A percentile compares a stretch with the other conserved stretches of the same genome.
These are phyloP conservation scores for Ogataea allantospora DNA, from an alignment of 805 yeast species.

Conservation along the genomic window DNA sequence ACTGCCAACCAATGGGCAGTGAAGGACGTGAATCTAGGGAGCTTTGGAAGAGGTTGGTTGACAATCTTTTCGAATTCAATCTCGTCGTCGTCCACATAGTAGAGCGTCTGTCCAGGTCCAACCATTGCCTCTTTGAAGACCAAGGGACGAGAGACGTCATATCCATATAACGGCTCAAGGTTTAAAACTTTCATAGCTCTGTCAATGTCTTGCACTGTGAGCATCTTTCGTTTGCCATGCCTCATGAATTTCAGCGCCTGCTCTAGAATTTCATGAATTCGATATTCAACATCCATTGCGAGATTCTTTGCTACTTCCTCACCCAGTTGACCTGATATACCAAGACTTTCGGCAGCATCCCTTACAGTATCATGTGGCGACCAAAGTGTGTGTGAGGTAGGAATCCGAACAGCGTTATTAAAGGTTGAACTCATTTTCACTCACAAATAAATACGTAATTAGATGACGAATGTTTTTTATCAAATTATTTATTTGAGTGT, in stretches of 20 bases:
- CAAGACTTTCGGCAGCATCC: conserved; percentile 92
- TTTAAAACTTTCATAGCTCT: conserved; percentile 81
- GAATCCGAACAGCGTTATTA: conserved; percentile 39
- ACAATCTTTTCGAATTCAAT: conserved; percentile 91
- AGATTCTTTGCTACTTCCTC: conserved; percentile 92
- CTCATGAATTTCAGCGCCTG: conserved; percentile 96
- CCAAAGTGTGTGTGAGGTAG: conserved; percentile 89
- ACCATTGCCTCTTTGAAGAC: conserved; percentile 84
- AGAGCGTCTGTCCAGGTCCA: conserved; percentile 90
- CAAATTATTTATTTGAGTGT: too few species aligned
- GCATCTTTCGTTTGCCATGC: conserved; percentile 80
- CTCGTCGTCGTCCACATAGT: conserved; percentile 88
- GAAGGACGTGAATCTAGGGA: conserved; percentile 87
- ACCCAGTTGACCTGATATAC: conserved; percentile 63
- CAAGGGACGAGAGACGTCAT: conserved; percentile 67
- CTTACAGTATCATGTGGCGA: conserved; percentile 95
- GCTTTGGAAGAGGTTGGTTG: conserved; percentile 91
- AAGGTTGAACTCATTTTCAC: conserved; percentile 6
- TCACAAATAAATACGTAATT: background rate
- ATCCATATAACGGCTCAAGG: conserved; percentile 92
- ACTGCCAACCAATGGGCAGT: conserved; percentile 98
- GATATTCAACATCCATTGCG: conserved; percentile 99
- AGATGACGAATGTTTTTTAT: background rate
- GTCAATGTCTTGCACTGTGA: conserved; percentile 79
- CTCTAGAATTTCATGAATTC: conserved; percentile 92